Evolutionary conservation across 306 rosid species (phyloP).

Genomic region (Luffa aegyptiaca): DNA sequence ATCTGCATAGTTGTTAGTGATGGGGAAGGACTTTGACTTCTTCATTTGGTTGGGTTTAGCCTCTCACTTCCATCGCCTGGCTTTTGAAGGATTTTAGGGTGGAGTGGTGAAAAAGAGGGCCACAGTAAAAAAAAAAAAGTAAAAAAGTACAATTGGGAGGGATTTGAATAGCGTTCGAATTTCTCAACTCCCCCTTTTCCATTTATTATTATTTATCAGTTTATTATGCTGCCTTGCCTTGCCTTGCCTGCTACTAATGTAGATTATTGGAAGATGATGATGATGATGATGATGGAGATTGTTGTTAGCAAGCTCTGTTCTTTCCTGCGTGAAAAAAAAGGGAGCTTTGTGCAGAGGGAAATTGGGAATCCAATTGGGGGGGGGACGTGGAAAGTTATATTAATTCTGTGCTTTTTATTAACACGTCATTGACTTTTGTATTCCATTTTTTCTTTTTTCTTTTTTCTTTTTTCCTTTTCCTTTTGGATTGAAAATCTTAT

Average conservation of each 20-base stretch:
- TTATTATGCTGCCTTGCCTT: background rate
- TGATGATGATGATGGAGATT: background rate
- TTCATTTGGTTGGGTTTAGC: conserved; percentile 45
- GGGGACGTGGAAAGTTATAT: background rate
- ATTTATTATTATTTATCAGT: conserved; percentile 19
- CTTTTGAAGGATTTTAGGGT: conserved; percentile 64
- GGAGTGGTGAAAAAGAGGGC: conserved; percentile 44
- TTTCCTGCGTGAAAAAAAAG: background rate
- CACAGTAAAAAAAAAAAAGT: background rate
- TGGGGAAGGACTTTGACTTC: conserved; percentile 16
- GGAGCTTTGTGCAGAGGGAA: conserved; percentile 1
- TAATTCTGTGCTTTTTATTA: conserved; percentile 7
- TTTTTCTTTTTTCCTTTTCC: background rate
- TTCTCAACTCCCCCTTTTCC: conserved; percentile 18
- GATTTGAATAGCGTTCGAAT: conserved; percentile 4
- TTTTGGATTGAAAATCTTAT: background rate
- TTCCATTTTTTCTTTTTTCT: background rate
- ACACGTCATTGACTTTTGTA: conserved; percentile 8
- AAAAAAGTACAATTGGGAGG: background rate
- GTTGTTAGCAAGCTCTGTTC: background rate
- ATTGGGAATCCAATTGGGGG: background rate
- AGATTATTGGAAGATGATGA: conserved; percentile 22
- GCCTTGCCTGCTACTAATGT: conserved; percentile 24
- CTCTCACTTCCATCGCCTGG: conserved; percentile 56
- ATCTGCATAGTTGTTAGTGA: conserved; percentile 10